Conservation (phyloP, 345 rosid species). For the Dipteronia dyeriana region DNA sequence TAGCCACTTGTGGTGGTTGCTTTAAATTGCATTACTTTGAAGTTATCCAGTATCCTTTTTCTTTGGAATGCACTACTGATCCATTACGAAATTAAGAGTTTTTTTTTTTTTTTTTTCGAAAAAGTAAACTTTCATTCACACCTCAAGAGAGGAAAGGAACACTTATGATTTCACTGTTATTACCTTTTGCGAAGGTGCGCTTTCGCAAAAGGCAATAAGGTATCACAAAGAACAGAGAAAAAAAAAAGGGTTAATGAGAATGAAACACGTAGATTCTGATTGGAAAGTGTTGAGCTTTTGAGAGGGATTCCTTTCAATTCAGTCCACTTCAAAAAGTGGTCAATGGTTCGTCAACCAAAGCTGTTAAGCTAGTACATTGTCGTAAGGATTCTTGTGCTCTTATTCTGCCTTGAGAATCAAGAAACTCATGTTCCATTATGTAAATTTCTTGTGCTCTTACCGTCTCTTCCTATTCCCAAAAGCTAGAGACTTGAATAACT, state of each 20-base stretch:
- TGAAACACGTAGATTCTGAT: conserved; percentile 20
- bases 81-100: too few species aligned
- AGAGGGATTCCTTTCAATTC: conserved; percentile 11
- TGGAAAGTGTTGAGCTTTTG: conserved; percentile 29
- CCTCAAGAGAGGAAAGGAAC: too few species aligned
- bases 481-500: background rate
- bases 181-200: background rate
- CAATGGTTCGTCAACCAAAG: conserved; percentile 16
- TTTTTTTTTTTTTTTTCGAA: too few species aligned
- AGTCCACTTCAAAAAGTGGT: background rate
- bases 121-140: too few species aligned
- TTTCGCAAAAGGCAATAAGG: background rate
- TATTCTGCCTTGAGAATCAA: background rate
- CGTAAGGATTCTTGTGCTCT: background rate
- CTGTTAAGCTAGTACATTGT: background rate
- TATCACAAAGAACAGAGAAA: background rate
- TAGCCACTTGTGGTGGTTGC: too few species aligned
- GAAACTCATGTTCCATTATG: background rate
- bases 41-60: too few species aligned
- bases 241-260: background rate
- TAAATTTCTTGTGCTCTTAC: background rate
- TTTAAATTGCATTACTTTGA: too few species aligned
- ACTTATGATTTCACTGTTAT: too few species aligned
- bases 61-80: too few species aligned
- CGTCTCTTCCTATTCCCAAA: background rate